Evolutionary conservation across 345 rosid species (phyloP), one percentile per base, ranked within the genome.

Genomic region (Brassica nigra): DNA sequence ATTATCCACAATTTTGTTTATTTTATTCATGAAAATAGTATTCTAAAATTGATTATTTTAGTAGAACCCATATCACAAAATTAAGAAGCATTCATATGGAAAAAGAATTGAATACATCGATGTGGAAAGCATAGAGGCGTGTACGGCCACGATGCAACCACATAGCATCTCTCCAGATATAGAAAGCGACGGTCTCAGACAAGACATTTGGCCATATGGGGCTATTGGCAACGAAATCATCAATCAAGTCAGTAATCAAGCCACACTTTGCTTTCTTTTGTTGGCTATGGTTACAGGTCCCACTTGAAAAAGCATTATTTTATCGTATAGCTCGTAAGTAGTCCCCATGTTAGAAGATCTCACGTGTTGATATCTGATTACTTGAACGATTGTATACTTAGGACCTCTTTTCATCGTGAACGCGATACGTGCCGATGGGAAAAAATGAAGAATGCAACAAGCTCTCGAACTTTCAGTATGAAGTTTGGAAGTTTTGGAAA

Each of bases 121-220:
- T 66, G 66, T 66, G 5, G 8, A 23, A 65, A 12, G 78, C 20
- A 27, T 9, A 37, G 68, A 69, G 23, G 37, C 69, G 69, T 76
- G 80, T 61, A 69, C 75, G 80, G 74, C 16, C 62, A 31, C 0
- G 69, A 76, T 61, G 69, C 75, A 69, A 5, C 80, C 75, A 69
- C 75, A 37, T 67, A 67, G 67, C 7, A 66, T 67, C 66, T 57
- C 58, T 57, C 66, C 23, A 20, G 66, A 52, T 52, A 33, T 54
- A 8, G 66, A 76, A 76, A 66, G 73, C 73, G 66, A 76, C 72
- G 18, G n/a, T 75, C 18, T 34, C 30, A 29, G 78, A 75, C 72
- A 55, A 75, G 73, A 68, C 47, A 39, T 39, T 39, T 11, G 47
- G 12, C 44, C 80, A 44, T 29, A 8, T 37, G 9, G 44, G 44